Conservation (phyloP, 2,329 filamentous ascomycete species). For the Ophiostoma populinum region DNA sequence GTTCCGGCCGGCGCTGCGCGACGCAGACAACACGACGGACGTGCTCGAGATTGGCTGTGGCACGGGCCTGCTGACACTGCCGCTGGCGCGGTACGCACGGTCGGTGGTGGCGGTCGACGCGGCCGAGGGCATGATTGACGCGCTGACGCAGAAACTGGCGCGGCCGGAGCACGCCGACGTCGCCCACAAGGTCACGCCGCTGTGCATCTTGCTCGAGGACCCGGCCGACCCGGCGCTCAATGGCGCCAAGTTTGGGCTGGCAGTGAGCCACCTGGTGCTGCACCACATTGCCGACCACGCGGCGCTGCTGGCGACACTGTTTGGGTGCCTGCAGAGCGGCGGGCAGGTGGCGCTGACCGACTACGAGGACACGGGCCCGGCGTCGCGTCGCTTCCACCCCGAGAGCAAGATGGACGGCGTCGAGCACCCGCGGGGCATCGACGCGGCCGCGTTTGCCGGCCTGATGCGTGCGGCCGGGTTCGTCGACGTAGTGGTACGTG, state of each 20-base stretch:
- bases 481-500: constrained; percentile 26
- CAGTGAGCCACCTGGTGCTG: constrained; percentile 34
- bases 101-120: constrained; percentile 35
- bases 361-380: constrained; percentile 37
- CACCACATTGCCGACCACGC: constrained; percentile 34
- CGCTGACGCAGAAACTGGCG: constrained; percentile 26
- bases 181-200: constrained; percentile 19
- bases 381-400: constrained; percentile 34
- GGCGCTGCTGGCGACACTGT: constrained; percentile 25
- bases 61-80: constrained; percentile 34
- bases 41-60: constrained; percentile 40
- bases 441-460: constrained; percentile 21
- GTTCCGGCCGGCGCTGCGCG: constrained; percentile 17
- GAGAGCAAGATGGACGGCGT: constrained; percentile 33
- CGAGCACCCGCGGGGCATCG: constrained; percentile 32
- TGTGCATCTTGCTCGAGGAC: constrained; percentile 29
- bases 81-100: constrained; percentile 28
- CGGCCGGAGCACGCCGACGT: constrained; percentile 21
- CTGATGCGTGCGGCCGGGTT: constrained; percentile 31
- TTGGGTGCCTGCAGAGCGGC: constrained; percentile 27
- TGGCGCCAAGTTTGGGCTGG: constrained; percentile 29
- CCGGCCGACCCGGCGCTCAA: constrained; percentile 27
- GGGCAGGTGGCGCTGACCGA: constrained; percentile 36
- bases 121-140: constrained; percentile 35
- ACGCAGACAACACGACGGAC: constrained; percentile 13